phyloP scores from a whole-genome alignment of 176 grass and related monocot species.

The Panicum miliaceum region DNA sequence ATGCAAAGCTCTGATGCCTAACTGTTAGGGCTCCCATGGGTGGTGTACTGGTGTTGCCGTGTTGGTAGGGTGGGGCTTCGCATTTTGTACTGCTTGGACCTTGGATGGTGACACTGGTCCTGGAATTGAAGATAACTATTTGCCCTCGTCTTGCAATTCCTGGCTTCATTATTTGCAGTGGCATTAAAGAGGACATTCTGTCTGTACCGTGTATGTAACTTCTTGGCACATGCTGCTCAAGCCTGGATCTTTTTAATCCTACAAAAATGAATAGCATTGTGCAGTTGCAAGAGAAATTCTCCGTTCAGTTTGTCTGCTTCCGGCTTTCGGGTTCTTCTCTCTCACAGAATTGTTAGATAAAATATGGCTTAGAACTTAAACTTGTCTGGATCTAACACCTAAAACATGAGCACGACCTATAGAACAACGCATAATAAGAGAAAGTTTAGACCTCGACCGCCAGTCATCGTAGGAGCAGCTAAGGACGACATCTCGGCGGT shows the following conservation, averaged over 20 bases:
- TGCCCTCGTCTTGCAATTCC: not conserved
- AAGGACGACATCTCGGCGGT: no score
- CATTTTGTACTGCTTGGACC: not conserved
- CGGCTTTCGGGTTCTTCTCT: no score
- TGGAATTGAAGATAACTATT: not conserved
- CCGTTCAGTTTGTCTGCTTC: no score
- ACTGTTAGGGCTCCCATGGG: conserved; percentile 5
- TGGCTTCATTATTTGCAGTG: not conserved
- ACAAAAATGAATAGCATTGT: not conserved
- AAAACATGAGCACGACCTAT: no score
- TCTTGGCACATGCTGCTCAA: not conserved
- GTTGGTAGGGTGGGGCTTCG: not conserved
- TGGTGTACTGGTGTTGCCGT: conserved; percentile 17
- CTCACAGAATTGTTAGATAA: no score
- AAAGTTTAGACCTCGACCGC: no score
- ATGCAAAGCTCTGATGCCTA: conserved; percentile 32
- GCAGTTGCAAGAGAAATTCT: not conserved
- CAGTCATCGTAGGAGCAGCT: no score
- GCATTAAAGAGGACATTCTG: not conserved
- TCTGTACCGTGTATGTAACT: no score
- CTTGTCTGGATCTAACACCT: no score
- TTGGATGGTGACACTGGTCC: conserved; percentile 7
- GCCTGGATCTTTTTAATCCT: not conserved
- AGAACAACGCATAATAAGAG: no score
- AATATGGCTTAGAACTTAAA: no score